Evolutionary conservation across 129 eudicot genomes (phyloP), one percentile per base, ranked within the genome.

Genomic region (Scalesia atractyloides): DNA sequence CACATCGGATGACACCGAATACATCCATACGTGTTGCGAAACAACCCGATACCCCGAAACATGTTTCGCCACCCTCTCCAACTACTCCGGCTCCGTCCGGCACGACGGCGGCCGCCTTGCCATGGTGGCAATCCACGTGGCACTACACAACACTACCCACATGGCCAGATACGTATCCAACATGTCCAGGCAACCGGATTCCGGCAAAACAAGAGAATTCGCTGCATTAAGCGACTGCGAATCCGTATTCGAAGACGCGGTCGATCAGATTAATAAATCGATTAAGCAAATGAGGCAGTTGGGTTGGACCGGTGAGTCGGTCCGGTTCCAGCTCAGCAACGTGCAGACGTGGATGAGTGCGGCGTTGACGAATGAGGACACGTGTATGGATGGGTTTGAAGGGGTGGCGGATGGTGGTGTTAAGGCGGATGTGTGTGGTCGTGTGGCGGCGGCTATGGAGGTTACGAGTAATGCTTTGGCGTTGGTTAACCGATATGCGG

Each of bases 331-430:
- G 80, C 60, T 92, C 59, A 87, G 98, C 73, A 92, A 89, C 70
- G 96, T 92, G 74, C 94, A 92, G 81, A 92, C 98, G 77, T 92
- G 96, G 89, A 87, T 92, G 91, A 92, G 98, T 22, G 91, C 98
- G 1, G 98, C 96, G 7, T 62, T 92, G 73, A 89, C 96, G 13
- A 89, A 92, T 18, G 98, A 92, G 83, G 96, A 92, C 73, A 89
- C 98, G 70, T 92, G 96, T 78, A 76, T 73, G 49, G 98, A 92
- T 18, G 98, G 98, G 62, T 87, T 92, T 30, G 72, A 81, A 43
- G 85, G 71, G 1, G 88, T 83, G 63, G 67, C 58, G 2, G 85
- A 79, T 2, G 82, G 83, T 2, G 58, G 22, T 10, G 7, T 82
- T 70, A 91, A 91, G 66, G 34, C 34, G 68, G 87, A 82, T 7